phyloP scores from a whole-genome alignment of 176 grass and related monocot species.

The Puccinellia tenuiflora region DNA sequence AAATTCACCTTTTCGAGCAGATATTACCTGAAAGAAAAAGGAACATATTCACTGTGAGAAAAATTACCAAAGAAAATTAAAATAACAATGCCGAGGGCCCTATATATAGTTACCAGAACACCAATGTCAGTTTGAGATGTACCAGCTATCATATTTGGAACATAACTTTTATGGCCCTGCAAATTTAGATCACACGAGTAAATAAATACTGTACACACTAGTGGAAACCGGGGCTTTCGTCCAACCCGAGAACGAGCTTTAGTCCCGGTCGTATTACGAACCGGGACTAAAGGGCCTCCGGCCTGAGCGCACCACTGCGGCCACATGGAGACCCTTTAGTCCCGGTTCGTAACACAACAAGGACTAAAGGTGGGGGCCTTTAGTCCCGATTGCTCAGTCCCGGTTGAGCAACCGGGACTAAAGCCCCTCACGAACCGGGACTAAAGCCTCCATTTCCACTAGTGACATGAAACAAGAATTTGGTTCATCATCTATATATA shows the following conservation, averaged over 20 bases:
- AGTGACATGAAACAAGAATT: neutral
- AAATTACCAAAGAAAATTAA: neutral
- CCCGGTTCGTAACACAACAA: too few species aligned
- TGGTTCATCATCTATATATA: neutral
- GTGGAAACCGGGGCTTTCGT: too few species aligned
- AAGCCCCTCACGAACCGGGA: too few species aligned
- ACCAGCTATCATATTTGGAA: constrained; percentile 94
- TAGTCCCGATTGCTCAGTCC: too few species aligned
- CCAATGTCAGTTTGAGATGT: constrained; percentile 98
- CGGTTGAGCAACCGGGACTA: too few species aligned
- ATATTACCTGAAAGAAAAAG: constrained; percentile 53
- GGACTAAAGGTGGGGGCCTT: too few species aligned
- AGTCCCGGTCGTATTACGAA: too few species aligned
- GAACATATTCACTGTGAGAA: neutral
- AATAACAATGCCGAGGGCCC: neutral
- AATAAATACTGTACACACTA: constrained; percentile 10
- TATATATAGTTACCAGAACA: constrained; percentile 75
- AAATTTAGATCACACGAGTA: constrained; percentile 31
- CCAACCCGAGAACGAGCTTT: too few species aligned
- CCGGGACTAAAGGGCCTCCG: too few species aligned
- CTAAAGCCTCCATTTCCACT: too few species aligned
- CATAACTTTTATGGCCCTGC: constrained; percentile 98
- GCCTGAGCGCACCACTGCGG: too few species aligned
- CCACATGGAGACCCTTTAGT: too few species aligned
- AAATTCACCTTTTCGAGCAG: constrained; percentile 91